phyloP scores from a whole-genome alignment of 192 early-diverging fungal species.

The Umbelopsis sp. region DNA sequence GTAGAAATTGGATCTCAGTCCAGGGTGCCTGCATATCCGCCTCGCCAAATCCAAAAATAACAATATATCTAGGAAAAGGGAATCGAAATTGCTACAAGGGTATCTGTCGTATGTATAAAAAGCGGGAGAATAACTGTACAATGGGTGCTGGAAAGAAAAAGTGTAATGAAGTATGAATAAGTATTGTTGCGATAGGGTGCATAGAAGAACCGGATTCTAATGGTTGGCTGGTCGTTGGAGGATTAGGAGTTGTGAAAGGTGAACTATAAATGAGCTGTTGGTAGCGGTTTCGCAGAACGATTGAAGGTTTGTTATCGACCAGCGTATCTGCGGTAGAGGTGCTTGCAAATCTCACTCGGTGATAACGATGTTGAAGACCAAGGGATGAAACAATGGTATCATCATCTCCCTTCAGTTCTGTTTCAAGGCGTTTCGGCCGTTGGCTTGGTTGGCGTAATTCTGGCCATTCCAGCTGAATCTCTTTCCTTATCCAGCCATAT shows the following conservation, averaged over 20 bases:
- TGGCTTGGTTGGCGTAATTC: not conserved
- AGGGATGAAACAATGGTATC: not conserved
- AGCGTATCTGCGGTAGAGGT: not conserved
- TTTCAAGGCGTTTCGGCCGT: not conserved
- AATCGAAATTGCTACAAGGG: not conserved
- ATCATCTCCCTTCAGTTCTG: not conserved
- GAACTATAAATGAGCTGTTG: not conserved
- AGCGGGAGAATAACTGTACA: not conserved
- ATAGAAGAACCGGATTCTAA: not conserved
- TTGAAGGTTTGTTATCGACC: not conserved
- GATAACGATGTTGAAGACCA: not conserved
- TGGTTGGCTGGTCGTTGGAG: not conserved
- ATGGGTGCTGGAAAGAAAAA: slow-evolving; percentile 9
- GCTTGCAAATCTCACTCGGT: slow-evolving; percentile 3
- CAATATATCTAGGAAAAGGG: no score
- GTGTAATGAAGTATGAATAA: not conserved
- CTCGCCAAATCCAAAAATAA: no score
- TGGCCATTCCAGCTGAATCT: not conserved
- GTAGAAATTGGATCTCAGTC: no score
- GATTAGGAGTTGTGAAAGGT: not conserved
- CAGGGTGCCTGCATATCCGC: no score
- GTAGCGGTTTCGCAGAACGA: not conserved
- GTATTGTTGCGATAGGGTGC: not conserved
- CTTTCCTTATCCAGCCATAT: slow-evolving; percentile 11
- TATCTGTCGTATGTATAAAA: not conserved